These are phyloP conservation scores for Plasmodium vinckei DNA, from an alignment of 169 alveolate species.

Conservation along the genomic window DNA sequence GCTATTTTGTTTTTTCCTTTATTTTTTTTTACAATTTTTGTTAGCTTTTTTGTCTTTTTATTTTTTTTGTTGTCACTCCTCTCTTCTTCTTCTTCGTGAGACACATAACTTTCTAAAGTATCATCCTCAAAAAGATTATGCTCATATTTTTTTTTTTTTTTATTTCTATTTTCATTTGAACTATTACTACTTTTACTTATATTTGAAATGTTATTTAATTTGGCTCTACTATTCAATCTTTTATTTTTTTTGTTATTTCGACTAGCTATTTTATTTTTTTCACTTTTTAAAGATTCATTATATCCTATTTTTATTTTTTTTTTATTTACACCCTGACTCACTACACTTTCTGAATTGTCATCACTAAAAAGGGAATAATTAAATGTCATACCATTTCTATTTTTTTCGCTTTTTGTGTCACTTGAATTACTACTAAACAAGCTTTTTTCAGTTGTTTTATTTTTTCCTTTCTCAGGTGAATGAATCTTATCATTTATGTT, in stretches of 20 bases:
- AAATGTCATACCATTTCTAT: neutral
- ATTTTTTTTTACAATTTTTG: neutral
- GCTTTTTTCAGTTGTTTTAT: neutral
- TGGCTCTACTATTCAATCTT: neutral
- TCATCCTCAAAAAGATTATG: neutral
- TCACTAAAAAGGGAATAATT: neutral
- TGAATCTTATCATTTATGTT: neutral
- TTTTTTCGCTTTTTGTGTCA: neutral
- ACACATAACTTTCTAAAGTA: neutral
- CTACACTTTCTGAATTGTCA: conserved; percentile 8
- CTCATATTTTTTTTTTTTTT: neutral
- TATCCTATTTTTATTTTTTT: neutral
- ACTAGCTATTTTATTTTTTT: no score
- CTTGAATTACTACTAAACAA: neutral
- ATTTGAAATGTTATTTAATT: neutral
- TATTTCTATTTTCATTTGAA: neutral
- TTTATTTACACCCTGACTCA: no score
- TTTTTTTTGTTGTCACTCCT: no score
- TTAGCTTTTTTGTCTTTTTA: neutral
- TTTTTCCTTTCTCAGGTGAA: neutral
- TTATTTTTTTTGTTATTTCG: neutral
- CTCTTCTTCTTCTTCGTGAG: no score
- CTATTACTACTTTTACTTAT: neutral
- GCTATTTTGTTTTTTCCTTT: neutral
- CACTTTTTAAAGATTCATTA: neutral